Percentiles rank a stretch among this genome's conserved stretches.
phyloP scores from a whole-genome alignment of 2,329 filamentous ascomycete species.

The Hymenoscyphus repandus region DNA sequence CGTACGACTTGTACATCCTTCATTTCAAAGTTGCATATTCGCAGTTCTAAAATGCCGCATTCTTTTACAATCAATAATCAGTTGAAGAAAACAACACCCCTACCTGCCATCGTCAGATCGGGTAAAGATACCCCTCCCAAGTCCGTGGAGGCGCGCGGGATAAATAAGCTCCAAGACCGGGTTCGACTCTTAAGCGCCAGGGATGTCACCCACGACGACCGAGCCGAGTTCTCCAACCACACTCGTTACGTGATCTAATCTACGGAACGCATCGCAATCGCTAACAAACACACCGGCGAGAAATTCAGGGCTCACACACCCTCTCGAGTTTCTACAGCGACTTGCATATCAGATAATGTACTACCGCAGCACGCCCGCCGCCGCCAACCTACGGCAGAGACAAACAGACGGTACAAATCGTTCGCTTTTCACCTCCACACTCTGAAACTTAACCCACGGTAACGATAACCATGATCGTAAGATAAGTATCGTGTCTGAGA shows the following conservation, averaged over 20 bases:
- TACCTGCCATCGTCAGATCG: no score
- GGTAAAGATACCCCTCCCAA: neutral
- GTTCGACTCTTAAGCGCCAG: constrained; percentile 15
- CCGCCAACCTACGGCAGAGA: neutral
- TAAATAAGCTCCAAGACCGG: constrained; percentile 3
- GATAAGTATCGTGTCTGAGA: no score
- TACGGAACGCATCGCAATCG: neutral
- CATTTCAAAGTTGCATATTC: neutral
- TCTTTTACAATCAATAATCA: no score
- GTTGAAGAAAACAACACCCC: no score
- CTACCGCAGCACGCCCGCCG: constrained; percentile 4
- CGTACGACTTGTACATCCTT: no score
- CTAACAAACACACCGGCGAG: neutral
- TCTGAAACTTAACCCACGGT: no score
- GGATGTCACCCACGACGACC: constrained; percentile 6
- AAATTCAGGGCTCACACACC: neutral
- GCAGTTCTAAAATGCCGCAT: no score
- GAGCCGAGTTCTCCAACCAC: neutral
- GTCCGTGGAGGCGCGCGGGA: constrained; percentile 14
- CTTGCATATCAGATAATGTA: no score
- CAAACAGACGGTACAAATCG: neutral
- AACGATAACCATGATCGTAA: no score
- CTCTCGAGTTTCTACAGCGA: neutral
- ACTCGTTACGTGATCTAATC: constrained; percentile 20
- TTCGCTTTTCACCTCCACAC: neutral